phyloP scores from a whole-genome alignment of 1,139 yeast genomes.

The Petasospora rhodanensis region DNA sequence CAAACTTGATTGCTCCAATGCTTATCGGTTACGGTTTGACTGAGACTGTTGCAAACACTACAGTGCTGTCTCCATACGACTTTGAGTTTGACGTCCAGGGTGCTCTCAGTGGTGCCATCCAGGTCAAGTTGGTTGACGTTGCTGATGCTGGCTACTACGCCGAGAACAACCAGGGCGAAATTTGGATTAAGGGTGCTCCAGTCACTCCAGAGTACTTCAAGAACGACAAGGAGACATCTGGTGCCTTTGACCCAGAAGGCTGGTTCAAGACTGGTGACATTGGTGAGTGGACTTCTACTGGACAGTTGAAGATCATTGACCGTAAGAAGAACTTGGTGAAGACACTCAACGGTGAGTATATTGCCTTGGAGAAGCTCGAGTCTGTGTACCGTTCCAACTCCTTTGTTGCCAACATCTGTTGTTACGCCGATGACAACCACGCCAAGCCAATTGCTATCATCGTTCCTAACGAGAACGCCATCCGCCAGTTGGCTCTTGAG shows the following conservation, averaged over 20 bases:
- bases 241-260: conserved; percentile 75
- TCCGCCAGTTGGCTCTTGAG: conserved; percentile 57
- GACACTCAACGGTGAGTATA: conserved; percentile 95
- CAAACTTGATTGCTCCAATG: conserved; percentile 80
- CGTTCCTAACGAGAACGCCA: conserved; percentile 68
- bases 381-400: conserved; percentile 79
- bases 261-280: conserved; percentile 99
- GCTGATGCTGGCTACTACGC: conserved; percentile 91
- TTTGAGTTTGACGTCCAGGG: conserved; percentile 79
- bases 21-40: conserved; percentile 95
- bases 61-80: conserved; percentile 59
- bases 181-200: conserved; percentile 71
- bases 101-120: conserved; percentile 74
- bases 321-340: conserved; percentile 95
- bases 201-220: conserved; percentile 76
- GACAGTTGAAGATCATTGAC: conserved; percentile 81
- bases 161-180: conserved; percentile 89
- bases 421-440: conserved; percentile 66
- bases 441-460: conserved; percentile 86
- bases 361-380: conserved; percentile 93
- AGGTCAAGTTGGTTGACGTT: conserved; percentile 87
- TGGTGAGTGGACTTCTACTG: conserved; percentile 85
- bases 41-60: conserved; percentile 89
- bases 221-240: conserved; percentile 76
- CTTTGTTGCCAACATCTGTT: conserved; percentile 76